These are phyloP conservation scores for Colletotrichum sp. DNA, from an alignment of 2,329 filamentous ascomycete genomes.

Conservation along the genomic window DNA sequence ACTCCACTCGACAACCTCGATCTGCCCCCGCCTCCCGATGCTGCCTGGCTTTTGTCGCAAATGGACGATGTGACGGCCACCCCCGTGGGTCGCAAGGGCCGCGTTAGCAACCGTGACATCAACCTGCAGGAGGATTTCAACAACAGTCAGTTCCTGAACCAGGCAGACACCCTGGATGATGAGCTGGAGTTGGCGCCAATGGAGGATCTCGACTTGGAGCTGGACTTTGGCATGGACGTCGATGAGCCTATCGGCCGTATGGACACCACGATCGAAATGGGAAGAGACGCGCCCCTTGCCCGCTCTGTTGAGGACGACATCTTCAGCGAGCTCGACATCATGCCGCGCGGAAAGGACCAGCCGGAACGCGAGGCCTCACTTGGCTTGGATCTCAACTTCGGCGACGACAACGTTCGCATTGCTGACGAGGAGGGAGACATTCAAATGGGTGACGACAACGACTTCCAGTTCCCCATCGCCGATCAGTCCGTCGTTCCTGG, in stretches of 20 bases:
- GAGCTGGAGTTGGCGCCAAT: slow-evolving; percentile 59
- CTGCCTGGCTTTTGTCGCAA: slow-evolving; percentile 81
- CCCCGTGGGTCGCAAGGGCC: slow-evolving; percentile 61
- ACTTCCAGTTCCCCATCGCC: slow-evolving; percentile 65
- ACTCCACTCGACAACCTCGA: slow-evolving; percentile 87
- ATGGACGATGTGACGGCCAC: slow-evolving; percentile 66
- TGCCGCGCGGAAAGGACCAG: slow-evolving; percentile 61
- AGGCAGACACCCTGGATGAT: slow-evolving; percentile 64
- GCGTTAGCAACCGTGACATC: slow-evolving; percentile 67
- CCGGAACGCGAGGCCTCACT: slow-evolving; percentile 60
- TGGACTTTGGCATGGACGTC: slow-evolving; percentile 78
- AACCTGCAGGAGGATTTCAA: slow-evolving; percentile 73
- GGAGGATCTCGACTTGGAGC: slow-evolving; percentile 74
- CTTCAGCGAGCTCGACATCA: slow-evolving; percentile 66
- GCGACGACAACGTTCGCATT: slow-evolving; percentile 62
- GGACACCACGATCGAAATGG: slow-evolving; percentile 80
- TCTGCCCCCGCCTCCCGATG: slow-evolving; percentile 84
- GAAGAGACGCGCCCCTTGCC: slow-evolving; percentile 80
- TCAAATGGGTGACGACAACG: slow-evolving; percentile 60
- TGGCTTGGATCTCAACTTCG: slow-evolving; percentile 59
- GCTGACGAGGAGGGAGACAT: slow-evolving; percentile 70
- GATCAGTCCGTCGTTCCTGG: slow-evolving; percentile 63
- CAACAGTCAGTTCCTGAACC: slow-evolving; percentile 82
- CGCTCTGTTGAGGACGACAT: slow-evolving; percentile 74
- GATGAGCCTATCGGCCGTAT: slow-evolving; percentile 63